phyloP scores from a whole-genome alignment of 2,329 filamentous ascomycete genomes.

The Colletotrichum sojae region DNA sequence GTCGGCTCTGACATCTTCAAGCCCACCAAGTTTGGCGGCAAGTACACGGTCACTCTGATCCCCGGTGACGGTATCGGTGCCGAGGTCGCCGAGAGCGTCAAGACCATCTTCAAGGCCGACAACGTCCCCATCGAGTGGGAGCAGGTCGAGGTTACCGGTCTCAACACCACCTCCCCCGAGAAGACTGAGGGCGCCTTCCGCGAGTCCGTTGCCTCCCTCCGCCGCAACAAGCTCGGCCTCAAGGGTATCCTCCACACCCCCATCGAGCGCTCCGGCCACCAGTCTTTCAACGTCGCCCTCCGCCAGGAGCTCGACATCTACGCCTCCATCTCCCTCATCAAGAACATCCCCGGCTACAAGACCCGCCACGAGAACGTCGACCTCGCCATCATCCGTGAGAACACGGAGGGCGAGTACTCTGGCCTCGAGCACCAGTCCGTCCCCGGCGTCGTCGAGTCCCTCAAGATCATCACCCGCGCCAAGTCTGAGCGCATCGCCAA shows the following conservation, averaged over 20 bases:
- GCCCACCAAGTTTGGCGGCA: slow-evolving; percentile 98
- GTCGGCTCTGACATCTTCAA: slow-evolving; percentile 97
- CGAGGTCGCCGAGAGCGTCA: slow-evolving; percentile 97
- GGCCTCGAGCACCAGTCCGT: slow-evolving; percentile 99
- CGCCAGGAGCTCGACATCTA: slow-evolving; percentile 99
- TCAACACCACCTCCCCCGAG: slow-evolving; percentile 83
- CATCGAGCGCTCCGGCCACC: slow-evolving; percentile 95
- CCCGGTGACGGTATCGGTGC: slow-evolving; percentile 99
- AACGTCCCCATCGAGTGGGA: slow-evolving; percentile 99
- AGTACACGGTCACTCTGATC: slow-evolving; percentile 99
- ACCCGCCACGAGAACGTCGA: slow-evolving; percentile 98
- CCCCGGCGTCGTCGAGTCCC: slow-evolving; percentile 94
- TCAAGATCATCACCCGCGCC: slow-evolving; percentile 99
- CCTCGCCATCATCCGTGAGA: slow-evolving; percentile 99
- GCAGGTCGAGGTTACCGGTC: slow-evolving; percentile 94
- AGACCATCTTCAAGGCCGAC: slow-evolving; percentile 99
- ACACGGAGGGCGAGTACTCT: slow-evolving; percentile 99
- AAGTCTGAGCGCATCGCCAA: slow-evolving; percentile 99
- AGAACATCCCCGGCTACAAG: slow-evolving; percentile 99
- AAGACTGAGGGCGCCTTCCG: slow-evolving; percentile 95
- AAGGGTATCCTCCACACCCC: slow-evolving; percentile 99
- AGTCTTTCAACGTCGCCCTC: slow-evolving; percentile 99
- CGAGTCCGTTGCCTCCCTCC: slow-evolving; percentile 93
- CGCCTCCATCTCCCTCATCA: slow-evolving; percentile 96
- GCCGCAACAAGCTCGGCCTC: slow-evolving; percentile 98